Conservation (phyloP, 139 green algal species). For the Tetraselmis striata region DNA sequence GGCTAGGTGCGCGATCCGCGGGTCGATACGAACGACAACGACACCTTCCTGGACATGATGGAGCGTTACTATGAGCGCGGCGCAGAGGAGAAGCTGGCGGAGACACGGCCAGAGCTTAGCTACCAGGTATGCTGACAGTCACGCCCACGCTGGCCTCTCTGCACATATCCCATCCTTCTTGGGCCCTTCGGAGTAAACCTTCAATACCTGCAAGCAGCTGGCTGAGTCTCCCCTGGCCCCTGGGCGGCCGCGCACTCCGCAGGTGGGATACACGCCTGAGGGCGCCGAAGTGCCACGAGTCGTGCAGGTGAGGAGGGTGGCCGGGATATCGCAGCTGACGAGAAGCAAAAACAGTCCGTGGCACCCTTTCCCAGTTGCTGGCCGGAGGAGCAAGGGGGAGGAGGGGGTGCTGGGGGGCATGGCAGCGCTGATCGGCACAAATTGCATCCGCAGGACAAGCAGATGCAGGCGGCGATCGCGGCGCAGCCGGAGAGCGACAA, state of each 20-base stretch:
- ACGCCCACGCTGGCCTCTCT: no score
- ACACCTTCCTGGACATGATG: conserved; percentile 76
- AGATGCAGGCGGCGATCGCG: not conserved
- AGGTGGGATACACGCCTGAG: conserved; percentile 78
- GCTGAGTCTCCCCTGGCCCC: no score
- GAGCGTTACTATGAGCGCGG: conserved; percentile 76
- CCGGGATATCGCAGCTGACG: not conserved
- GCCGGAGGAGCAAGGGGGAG: no score
- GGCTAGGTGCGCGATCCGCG: conserved; percentile 69
- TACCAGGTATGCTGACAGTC: conserved; percentile 84
- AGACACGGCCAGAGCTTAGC: conserved; percentile 55
- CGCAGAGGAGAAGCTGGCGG: conserved; percentile 48
- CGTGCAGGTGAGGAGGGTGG: conserved; percentile 24
- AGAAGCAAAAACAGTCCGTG: no score
- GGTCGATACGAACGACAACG: conserved; percentile 48
- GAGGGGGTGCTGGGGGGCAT: not conserved
- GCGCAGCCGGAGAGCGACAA: not conserved
- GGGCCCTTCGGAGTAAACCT: no score
- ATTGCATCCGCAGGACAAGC: not conserved
- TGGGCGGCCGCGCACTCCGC: no score
- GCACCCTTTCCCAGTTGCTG: no score
- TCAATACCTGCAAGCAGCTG: no score
- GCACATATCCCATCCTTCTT: no score
- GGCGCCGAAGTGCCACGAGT: conserved; percentile 69
- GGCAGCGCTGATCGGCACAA: not conserved